These are phyloP conservation scores for Anthracocystis walkeri DNA, from an alignment of 1,284 basidiomycete genomes.

Conservation along the genomic window DNA sequence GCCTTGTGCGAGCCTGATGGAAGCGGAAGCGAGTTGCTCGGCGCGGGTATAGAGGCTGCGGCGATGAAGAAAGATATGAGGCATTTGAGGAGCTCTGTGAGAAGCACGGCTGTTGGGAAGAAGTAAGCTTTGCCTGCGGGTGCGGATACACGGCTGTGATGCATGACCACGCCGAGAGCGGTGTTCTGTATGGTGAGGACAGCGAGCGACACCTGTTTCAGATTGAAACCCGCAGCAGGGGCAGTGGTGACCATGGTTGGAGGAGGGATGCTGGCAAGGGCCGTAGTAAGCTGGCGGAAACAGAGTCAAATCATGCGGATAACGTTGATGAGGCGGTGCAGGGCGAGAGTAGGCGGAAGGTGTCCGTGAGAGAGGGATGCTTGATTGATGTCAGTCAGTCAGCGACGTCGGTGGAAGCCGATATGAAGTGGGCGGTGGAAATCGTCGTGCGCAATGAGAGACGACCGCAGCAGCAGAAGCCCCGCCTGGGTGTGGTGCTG, in stretches of 20 bases:
- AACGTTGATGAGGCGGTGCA: slow-evolving; percentile 1
- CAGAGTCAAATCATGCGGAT: slow-evolving; percentile 24
- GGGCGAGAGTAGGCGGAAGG: background rate
- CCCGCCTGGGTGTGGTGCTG: background rate
- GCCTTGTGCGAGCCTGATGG: slow-evolving; percentile 19
- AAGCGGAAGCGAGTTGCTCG: slow-evolving; percentile 30
- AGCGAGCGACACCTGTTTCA: slow-evolving; percentile 76
- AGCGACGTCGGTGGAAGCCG: slow-evolving; percentile 11
- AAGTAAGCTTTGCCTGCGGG: slow-evolving; percentile 81
- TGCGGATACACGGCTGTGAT: slow-evolving; percentile 80
- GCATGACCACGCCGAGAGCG: slow-evolving; percentile 60
- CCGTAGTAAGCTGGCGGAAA: background rate
- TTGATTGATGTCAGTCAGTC: background rate
- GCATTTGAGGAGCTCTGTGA: slow-evolving; percentile 93
- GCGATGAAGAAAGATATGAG: slow-evolving; percentile 82
- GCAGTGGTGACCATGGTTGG: slow-evolving; percentile 26
- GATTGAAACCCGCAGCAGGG: slow-evolving; percentile 25
- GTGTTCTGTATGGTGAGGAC: slow-evolving; percentile 91
- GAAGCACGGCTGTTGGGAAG: slow-evolving; percentile 88
- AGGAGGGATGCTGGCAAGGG: background rate
- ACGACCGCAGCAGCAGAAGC: background rate
- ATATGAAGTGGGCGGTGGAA: slow-evolving; percentile 22
- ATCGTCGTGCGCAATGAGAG: background rate
- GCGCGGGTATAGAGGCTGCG: slow-evolving; percentile 60
- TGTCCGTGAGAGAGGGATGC: background rate